Evolutionary conservation across 495 filamentous ascomycete genomes (phyloP).

Genomic region (Penicillium odoratum): DNA sequence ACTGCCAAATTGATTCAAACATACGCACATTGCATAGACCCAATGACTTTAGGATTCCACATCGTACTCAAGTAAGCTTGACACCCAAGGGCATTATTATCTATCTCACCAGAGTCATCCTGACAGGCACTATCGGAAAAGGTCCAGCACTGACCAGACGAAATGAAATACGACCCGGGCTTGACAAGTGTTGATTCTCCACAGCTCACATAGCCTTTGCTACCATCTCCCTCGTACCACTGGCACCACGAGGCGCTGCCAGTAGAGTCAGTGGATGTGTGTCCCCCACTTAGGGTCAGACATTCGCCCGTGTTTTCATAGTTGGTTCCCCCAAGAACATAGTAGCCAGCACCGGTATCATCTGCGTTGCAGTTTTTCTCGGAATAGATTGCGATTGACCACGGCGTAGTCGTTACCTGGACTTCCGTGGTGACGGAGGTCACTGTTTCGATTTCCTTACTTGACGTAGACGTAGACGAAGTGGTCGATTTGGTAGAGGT

Average conservation of each 20-base stretch:
- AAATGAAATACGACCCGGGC: background rate
- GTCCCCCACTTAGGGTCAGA: constrained; percentile 3
- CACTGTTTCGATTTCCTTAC: background rate
- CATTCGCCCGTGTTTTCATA: background rate
- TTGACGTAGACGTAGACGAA: background rate
- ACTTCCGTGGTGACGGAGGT: background rate
- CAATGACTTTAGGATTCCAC: background rate
- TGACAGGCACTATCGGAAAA: background rate
- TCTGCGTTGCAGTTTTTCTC: background rate
- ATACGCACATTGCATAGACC: background rate
- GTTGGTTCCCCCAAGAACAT: constrained; percentile 13
- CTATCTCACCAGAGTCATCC: background rate
- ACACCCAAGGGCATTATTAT: background rate
- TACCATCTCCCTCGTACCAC: constrained; percentile 7
- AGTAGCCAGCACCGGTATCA: background rate
- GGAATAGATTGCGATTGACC: background rate
- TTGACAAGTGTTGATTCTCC: background rate
- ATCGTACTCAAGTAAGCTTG: background rate
- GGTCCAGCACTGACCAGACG: background rate
- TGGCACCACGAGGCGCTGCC: constrained; percentile 10
- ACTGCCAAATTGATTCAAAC: background rate
- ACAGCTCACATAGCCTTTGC: background rate
- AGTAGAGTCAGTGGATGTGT: background rate
- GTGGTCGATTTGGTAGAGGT: background rate
- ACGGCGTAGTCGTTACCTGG: background rate